Conservation (phyloP, 352 stramenopile genomes). For the Phytophthora cryptogea region DNA sequence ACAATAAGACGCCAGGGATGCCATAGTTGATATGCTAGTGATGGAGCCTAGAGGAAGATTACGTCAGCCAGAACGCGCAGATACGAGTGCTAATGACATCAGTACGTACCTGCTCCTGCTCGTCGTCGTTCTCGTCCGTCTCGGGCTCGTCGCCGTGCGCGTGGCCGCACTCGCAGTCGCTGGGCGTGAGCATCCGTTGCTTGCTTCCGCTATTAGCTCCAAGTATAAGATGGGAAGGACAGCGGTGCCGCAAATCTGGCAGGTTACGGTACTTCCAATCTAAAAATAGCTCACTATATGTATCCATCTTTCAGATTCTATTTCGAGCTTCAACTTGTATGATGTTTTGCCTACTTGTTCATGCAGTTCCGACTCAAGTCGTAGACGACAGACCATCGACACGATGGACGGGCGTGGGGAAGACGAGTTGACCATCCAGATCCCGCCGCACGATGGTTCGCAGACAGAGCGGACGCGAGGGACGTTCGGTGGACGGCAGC, state of each 20-base stretch:
- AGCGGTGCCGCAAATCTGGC: neutral
- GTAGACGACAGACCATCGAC: neutral
- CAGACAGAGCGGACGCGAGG: constrained; percentile 71
- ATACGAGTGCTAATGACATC: neutral
- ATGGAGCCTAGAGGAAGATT: constrained; percentile 13
- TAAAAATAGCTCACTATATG: constrained; percentile 20
- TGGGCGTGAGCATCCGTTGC: constrained; percentile 30
- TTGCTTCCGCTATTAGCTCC: too few species aligned
- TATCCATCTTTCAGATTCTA: constrained; percentile 21
- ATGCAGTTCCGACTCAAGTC: neutral
- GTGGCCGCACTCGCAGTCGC: constrained; percentile 38
- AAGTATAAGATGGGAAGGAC: neutral
- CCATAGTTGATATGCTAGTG: constrained; percentile 72
- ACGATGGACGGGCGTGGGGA: constrained; percentile 58
- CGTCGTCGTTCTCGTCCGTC: constrained; percentile 15
- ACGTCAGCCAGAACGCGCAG: neutral
- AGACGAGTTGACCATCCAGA: constrained; percentile 75
- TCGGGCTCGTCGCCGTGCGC: constrained; percentile 29
- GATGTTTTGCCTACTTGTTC: too few species aligned
- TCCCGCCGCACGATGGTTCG: constrained; percentile 65
- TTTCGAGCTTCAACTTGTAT: constrained; percentile 29
- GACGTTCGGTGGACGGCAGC: constrained; percentile 73
- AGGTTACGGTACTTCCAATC: neutral
- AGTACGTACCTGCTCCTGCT: constrained; percentile 21
- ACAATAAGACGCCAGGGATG: constrained; percentile 68